Base-by-base conservation (phyloP, 139 green algal species). In the Trebouxia sp. region DNA sequence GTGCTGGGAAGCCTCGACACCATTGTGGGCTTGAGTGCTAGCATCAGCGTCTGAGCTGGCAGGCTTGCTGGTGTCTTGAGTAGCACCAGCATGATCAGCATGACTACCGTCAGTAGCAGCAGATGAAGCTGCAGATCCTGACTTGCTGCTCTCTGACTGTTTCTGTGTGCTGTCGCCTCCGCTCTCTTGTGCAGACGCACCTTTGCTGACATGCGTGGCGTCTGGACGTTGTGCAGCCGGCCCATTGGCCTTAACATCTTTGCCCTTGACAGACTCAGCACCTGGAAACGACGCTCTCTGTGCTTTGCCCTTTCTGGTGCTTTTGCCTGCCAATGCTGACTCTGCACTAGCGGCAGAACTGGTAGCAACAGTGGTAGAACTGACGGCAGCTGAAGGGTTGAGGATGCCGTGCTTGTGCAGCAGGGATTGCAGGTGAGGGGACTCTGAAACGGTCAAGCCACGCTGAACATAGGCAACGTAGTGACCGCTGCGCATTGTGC, bases 381-480 rank as follows among this genome's bases (percentile, higher is more conserved):
- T 78, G 45, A 1, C 41, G 45, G 14, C 65, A 30, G 78, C 11
- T 45, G 39, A 15, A 14, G 26, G 39, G 11, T 39, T 22, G 26
- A 14, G 10, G 42, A 41, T 38, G 15, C 42, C 35, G n/a, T 53
- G 50, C 20, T 53, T 35, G 6, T 62, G 28, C 35, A 38, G 32
- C 17, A 69, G 39, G 35, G 10, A 35, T 24, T 79, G 69, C 8
- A 51, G n/a, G 65, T 45, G 58, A 22, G 41, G 41, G 67, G 26
- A 76, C 5, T 45, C 37, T 45, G 67, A 47, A 22, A 41, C 38
- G 9, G 24, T 20, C 48, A 75, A 30, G 45, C 43, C 62, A 3
- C 82, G 67, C 51, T 72, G 47, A 6, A 94, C 91, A 76, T 91
- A 95, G 0, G 90, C 82, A 14, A 95, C 89, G 48, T 95, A 95